phyloP scores from a whole-genome alignment of 1,139 yeast species.

The Taphrina communis region DNA sequence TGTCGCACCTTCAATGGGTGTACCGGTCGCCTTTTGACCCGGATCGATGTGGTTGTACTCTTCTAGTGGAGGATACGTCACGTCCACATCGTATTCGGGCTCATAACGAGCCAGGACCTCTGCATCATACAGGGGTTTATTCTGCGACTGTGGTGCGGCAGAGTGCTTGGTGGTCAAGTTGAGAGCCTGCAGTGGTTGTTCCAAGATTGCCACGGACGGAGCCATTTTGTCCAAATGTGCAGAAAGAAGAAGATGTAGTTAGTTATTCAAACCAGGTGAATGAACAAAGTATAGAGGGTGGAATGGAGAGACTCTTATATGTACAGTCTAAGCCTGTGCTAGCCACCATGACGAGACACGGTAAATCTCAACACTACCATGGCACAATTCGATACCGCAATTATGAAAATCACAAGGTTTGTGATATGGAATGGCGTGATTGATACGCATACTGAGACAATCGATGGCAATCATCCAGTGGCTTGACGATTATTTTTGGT shows the following conservation, averaged over 20 bases:
- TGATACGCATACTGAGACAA: conserved; percentile 1
- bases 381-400: not conserved
- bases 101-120: conserved; percentile 31
- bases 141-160: not conserved
- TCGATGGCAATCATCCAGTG: too few species aligned
- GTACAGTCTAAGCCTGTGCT: too few species aligned
- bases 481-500: not conserved
- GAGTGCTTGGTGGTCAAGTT: not conserved
- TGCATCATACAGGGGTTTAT: conserved; percentile 15
- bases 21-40: conserved; percentile 34
- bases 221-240: conserved; percentile 1
- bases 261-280: too few species aligned
- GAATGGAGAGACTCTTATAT: too few species aligned
- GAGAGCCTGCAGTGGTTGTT: conserved; percentile 13
- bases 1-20: conserved; percentile 26
- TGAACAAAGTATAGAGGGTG: too few species aligned
- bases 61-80: conserved; percentile 22
- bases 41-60: conserved; percentile 34
- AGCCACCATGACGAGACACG: too few species aligned
- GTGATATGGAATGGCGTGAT: conserved; percentile 8
- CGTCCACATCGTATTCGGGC: conserved; percentile 30
- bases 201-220: conserved; percentile 28
- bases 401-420: not conserved
- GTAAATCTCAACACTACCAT: not conserved
- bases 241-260: too few species aligned